Base-by-base conservation (phyloP, 768 basidiomycete genomes). In the Suillus alpinus region DNA sequence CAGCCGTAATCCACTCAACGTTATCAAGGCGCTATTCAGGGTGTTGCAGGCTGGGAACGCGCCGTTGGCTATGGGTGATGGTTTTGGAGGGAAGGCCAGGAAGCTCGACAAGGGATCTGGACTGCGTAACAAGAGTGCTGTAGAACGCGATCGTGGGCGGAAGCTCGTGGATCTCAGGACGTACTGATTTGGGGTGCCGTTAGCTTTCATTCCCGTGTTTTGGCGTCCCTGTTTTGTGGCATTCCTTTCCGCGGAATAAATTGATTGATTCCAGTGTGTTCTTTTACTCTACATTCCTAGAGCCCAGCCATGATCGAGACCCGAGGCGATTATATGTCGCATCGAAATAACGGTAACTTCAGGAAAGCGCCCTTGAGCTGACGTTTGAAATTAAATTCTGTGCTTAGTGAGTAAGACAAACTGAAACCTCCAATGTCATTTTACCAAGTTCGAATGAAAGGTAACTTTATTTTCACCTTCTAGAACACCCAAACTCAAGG, bases 31-130 rank as follows among this genome's bases (percentile, higher is more conserved):
- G 29, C 80, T 86, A 16, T 83, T 94, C 66, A 82, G 88, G 71
- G 82, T 97, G 79, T 77, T 99, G 53, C 92, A 95, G 62, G 86
- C 91, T 1, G 95, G 95, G 0, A 86, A 90, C 70, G 86, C 86
- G 62, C 91, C 92, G 5, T 72, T 89, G 57, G 82, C 81, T 14
- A 87, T 97, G 84, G 95, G 95, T 16, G 82, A 92, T 69, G 92
- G 94, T 8, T 66, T 89, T 29, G 92, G 92, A 9, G 90, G 91
- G 6, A 79, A 79, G 49, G 91, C 86, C 34, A 79, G 83, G 65
- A 86, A 86, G 70, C 69, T 86, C 69, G 85, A 88, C 68, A 93
- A 91, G 74, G 92, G 92, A 9, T 77, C 77, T 59, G 94, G 94
- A 16, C 79, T 95, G 71, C 73, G 81, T 67, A 79, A 83, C 59